Conservation (phyloP, 2,329 filamentous ascomycete genomes). For the Escovopsis sp. region DNA sequence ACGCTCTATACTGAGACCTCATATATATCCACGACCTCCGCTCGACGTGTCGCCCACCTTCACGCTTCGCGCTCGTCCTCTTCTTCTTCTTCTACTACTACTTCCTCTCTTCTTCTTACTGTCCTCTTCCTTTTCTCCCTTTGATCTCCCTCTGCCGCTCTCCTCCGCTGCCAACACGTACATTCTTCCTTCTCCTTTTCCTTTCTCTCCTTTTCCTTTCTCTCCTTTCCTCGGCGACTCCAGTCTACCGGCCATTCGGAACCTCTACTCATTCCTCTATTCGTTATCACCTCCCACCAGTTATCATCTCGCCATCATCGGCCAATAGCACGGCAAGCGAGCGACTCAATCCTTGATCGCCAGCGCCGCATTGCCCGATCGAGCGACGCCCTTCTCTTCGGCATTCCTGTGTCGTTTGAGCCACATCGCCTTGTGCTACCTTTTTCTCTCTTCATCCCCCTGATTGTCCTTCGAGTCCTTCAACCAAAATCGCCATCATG, state of each 20-base stretch:
- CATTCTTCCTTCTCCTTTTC: neutral
- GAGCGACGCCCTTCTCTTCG: neutral
- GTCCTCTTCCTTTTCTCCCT: neutral
- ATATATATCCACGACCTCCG: no score
- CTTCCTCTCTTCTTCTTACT: neutral
- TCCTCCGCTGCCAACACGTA: neutral
- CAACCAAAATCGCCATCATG: conserved; percentile 14
- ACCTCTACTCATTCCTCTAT: no score
- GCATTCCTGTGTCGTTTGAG: neutral
- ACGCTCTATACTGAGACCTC: no score
- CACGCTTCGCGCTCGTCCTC: neutral
- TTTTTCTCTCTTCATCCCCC: neutral
- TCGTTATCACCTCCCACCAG: no score
- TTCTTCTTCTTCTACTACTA: neutral
- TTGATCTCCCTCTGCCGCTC: neutral
- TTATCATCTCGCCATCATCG: neutral
- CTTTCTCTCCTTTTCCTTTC: conserved; percentile 1
- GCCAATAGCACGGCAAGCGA: neutral
- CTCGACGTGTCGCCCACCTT: conserved; percentile 1
- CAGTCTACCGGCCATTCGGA: neutral
- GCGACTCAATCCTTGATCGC: neutral
- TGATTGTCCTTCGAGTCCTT: conserved; percentile 6
- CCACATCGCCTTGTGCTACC: neutral
- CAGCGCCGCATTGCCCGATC: neutral
- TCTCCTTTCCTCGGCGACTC: neutral